phyloP scores from a whole-genome alignment of 2,329 filamentous ascomycete genomes.

The Calonectria leucothoes region DNA sequence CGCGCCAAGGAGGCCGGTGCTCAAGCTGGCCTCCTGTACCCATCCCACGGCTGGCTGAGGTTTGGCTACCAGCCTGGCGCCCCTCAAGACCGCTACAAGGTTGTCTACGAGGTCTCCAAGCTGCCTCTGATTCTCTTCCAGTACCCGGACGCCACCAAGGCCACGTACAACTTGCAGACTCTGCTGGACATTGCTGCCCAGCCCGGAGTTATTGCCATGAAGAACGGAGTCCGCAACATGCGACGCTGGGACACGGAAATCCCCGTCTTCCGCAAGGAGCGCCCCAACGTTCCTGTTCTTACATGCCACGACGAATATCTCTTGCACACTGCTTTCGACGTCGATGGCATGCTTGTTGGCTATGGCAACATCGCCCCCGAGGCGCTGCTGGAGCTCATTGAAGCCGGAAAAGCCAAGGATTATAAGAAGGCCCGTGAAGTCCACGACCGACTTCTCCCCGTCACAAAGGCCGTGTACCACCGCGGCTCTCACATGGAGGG shows the following conservation, averaged over 20 bases:
- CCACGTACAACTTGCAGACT: constrained; percentile 62
- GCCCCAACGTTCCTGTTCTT: constrained; percentile 61
- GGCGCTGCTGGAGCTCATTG: constrained; percentile 60
- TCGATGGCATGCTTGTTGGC: constrained; percentile 65
- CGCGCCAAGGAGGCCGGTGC: constrained; percentile 63
- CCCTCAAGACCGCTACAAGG: constrained; percentile 63
- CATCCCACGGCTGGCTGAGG: constrained; percentile 65
- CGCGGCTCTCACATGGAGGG: constrained; percentile 67
- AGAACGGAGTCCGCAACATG: constrained; percentile 68
- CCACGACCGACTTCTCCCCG: constrained; percentile 62
- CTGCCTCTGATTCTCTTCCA: constrained; percentile 65
- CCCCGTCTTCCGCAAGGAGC: constrained; percentile 60
- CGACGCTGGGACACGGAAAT: constrained; percentile 68
- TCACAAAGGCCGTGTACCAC: constrained; percentile 66
- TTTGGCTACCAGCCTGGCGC: constrained; percentile 65
- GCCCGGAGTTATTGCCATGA: constrained; percentile 66
- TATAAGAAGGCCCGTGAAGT: constrained; percentile 59
- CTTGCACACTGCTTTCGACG: constrained; percentile 62
- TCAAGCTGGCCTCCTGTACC: constrained; percentile 62
- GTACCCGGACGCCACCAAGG: constrained; percentile 65
- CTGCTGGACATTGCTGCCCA: constrained; percentile 64
- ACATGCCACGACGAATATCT: constrained; percentile 66
- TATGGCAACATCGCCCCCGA: constrained; percentile 66
- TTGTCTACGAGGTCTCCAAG: constrained; percentile 60
- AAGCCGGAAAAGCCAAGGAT: constrained; percentile 61